Base-by-base conservation (phyloP, 2,329 filamentous ascomycete genomes). In the Didymella glomerata region DNA sequence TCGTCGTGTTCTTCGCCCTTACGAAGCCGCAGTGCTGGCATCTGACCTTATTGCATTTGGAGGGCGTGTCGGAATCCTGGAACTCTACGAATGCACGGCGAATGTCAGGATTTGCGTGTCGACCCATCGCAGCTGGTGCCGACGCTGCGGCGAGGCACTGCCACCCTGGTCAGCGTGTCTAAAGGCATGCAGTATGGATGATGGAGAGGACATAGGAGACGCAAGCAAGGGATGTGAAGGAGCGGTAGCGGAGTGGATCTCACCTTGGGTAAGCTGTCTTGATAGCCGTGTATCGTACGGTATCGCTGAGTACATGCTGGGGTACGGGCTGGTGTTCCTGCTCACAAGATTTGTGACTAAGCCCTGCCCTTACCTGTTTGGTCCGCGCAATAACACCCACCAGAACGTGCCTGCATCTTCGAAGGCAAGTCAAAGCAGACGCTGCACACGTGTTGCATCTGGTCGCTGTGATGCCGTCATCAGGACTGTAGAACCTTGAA, bases 1-100 rank as follows among this genome's bases (percentile, higher is more conserved):
- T 78, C 10, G 81, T 83, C 11, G 80, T 81, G 69, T 83, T 83
- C 72, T 82, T 82, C 32, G 81, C 81, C 60, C 81, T 78, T 40
- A 81, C 78, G 66, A 77, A 83, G 59, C 81, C 81, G 70, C 81
- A 83, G 60, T 81, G 76, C 18, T 78, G 73, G 64, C 81, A 83
- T 65, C 81, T 78, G 13, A 82, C 79, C 60, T 81, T 82, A 64
- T 80, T 80, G 67, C 81, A 82, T 77, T 80, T 80, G 30, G 77
- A 76, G 14, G 77, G 77, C 40, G 76, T 79, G 55, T 78, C 75
- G 20, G 70, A 61, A 54, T 80, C 78, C 58, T 79, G 76, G 57
- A 78, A 80, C 62, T 80, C 78, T 56, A 61, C 54, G 38, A 64
- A 62, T 28, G 76, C 76, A 40, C 76, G 67, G 40, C 77, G 66